These are phyloP conservation scores for Cadophora luteo-olivacea DNA, from an alignment of 2,329 filamentous ascomycete genomes.

Conservation along the genomic window DNA sequence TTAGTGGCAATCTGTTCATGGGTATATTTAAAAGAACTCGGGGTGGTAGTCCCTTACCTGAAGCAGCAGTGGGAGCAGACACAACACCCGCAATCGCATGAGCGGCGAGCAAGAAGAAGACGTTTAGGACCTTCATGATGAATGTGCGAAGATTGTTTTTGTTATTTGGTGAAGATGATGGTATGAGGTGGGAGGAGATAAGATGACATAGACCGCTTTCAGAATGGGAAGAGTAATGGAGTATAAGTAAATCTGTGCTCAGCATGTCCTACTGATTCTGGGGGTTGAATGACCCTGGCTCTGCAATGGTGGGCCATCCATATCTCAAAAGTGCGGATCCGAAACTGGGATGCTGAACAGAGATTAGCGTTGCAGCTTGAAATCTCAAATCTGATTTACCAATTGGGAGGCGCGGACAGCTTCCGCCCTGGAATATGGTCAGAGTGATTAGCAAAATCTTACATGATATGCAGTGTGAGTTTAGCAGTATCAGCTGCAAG, in stretches of 20 bases:
- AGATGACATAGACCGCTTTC: not conserved
- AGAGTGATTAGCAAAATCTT: not conserved
- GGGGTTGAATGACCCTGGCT: not conserved
- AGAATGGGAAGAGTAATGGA: not conserved
- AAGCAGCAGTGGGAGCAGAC: not conserved
- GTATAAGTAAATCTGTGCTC: slow-evolving; percentile 4
- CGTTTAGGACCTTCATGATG: slow-evolving; percentile 1
- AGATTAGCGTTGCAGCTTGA: not conserved
- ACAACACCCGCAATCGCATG: not conserved
- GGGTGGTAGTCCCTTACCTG: not conserved
- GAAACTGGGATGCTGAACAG: not conserved
- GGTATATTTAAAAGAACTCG: too few species aligned
- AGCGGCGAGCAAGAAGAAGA: not conserved
- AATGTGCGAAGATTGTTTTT: not conserved
- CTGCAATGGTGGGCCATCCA: not conserved
- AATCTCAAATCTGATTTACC: not conserved
- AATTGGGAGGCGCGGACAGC: not conserved
- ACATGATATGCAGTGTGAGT: not conserved
- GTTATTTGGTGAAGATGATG: not conserved
- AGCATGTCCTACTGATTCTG: not conserved
- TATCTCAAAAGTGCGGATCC: not conserved
- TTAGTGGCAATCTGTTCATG: not conserved
- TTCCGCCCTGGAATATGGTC: not conserved
- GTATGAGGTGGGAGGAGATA: not conserved
- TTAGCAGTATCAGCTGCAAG: too few species aligned